Percentiles rank a stretch among this genome's conserved stretches.
Conservation (phyloP, 257 asterid species). For the Solanum lycopersicoides region DNA sequence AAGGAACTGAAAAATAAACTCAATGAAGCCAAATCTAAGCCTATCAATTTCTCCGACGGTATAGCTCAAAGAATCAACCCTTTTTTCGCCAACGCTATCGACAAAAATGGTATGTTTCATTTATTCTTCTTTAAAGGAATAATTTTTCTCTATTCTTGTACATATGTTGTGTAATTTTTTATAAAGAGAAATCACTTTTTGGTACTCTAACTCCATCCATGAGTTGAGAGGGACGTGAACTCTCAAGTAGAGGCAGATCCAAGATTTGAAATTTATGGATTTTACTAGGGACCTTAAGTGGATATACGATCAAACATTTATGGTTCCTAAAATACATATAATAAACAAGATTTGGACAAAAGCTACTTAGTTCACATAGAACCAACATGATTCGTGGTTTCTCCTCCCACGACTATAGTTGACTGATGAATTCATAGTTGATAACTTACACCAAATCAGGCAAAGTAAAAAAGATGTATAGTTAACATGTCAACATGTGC, state of each 20-base stretch:
- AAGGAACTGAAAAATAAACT: conserved; percentile 3
- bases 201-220: background rate
- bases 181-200: background rate
- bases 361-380: background rate
- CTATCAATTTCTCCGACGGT: conserved; percentile 20
- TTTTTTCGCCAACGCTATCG: background rate
- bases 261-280: no score
- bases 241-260: background rate
- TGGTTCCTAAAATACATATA: no score
- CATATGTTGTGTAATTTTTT: background rate
- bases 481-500: background rate
- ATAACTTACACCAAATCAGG: background rate
- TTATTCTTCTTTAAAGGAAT: background rate
- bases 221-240: no score
- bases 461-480: background rate
- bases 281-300: no score
- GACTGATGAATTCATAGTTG: background rate
- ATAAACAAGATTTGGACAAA: no score
- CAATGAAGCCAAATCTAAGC: conserved; percentile 21
- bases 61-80: conserved; percentile 19
- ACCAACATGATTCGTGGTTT: background rate
- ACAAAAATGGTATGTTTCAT: conserved; percentile 20
- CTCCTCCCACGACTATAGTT: background rate
- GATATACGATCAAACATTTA: no score
- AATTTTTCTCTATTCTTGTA: background rate